phyloP scores from a whole-genome alignment of 116 monocot species.

The Thalassia testudinum region DNA sequence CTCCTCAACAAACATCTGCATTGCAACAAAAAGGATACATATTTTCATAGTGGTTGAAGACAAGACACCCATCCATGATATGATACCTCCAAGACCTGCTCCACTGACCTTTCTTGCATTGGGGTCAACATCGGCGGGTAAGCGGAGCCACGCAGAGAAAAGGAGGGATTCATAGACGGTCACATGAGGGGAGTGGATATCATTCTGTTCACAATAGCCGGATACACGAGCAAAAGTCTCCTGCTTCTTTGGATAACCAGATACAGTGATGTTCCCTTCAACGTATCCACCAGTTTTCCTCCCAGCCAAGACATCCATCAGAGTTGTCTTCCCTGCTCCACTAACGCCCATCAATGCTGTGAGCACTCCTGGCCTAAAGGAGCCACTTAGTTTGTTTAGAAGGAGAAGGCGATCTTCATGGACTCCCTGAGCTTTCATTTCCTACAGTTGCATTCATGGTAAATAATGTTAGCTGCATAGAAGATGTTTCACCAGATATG shows the following conservation, averaged over 20 bases:
- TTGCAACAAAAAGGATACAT: not conserved
- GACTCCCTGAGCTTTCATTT: conserved; percentile 58
- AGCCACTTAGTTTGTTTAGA: conserved; percentile 50
- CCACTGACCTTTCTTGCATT: conserved; percentile 43
- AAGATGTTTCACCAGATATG: not conserved
- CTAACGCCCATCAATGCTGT: conserved; percentile 89
- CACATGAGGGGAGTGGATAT: conserved; percentile 75
- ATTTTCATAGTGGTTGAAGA: not conserved
- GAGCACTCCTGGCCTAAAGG: conserved; percentile 75
- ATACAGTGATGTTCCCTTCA: conserved; percentile 54
- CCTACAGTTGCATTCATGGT: conserved; percentile 14
- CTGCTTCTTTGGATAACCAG: conserved; percentile 75
- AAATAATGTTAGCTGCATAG: not conserved
- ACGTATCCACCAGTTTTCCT: conserved; percentile 83
- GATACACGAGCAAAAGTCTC: conserved; percentile 79
- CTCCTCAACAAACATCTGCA: conserved; percentile 74
- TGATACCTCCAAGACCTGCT: too few species aligned
- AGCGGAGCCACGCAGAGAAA: conserved; percentile 65
- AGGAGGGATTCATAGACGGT: conserved; percentile 72
- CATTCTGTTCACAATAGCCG: conserved; percentile 85
- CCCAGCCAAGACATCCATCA: conserved; percentile 87
- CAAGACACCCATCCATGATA: too few species aligned
- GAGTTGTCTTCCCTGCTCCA: conserved; percentile 88
- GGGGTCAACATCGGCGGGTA: conserved; percentile 43
- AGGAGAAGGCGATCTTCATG: conserved; percentile 42